A percentile compares a stretch with the other conserved stretches of the same genome.
Conservation (phyloP, 1,139 yeast species). For the Zygosaccharomyces sapae region DNA sequence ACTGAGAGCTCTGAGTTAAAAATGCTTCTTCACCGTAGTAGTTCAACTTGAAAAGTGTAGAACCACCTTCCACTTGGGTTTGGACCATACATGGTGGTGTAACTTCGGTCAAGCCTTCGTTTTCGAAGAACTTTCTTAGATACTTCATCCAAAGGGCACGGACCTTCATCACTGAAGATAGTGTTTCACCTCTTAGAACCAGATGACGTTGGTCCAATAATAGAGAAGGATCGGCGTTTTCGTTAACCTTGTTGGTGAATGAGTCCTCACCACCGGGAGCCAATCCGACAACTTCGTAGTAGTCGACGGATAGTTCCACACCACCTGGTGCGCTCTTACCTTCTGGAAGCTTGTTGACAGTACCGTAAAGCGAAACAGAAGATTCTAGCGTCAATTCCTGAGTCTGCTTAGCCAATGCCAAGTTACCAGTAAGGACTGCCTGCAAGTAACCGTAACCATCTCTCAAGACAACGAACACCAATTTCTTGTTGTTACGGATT, state of each 20-base stretch:
- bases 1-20: slow-evolving; percentile 94
- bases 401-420: slow-evolving; percentile 87
- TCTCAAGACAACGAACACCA: slow-evolving; percentile 84
- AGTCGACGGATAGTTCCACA: slow-evolving; percentile 88
- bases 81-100: slow-evolving; percentile 99
- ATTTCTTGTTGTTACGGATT: slow-evolving; percentile 85
- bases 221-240: slow-evolving; percentile 88
- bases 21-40: slow-evolving; percentile 97
- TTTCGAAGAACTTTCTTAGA: slow-evolving; percentile 70
- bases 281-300: slow-evolving; percentile 78
- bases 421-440: slow-evolving; percentile 81
- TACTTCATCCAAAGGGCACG: slow-evolving; percentile 75
- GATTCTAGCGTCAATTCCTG: slow-evolving; percentile 83
- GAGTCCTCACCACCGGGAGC: slow-evolving; percentile 98
- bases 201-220: slow-evolving; percentile 93
- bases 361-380: slow-evolving; percentile 75
- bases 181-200: slow-evolving; percentile 89
- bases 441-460: slow-evolving; percentile 94
- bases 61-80: slow-evolving; percentile 99
- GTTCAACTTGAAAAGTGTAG: slow-evolving; percentile 86
- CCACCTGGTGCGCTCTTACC: slow-evolving; percentile 98
- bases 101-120: slow-evolving; percentile 79
- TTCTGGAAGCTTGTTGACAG: slow-evolving; percentile 78
- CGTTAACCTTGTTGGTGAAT: slow-evolving; percentile 89
- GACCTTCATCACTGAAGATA: slow-evolving; percentile 93